Percentiles rank a stretch among this genome's conserved stretches.
phyloP scores from a whole-genome alignment of 208 protist genomes.

The Acanthamoeba polyphaga region DNA sequence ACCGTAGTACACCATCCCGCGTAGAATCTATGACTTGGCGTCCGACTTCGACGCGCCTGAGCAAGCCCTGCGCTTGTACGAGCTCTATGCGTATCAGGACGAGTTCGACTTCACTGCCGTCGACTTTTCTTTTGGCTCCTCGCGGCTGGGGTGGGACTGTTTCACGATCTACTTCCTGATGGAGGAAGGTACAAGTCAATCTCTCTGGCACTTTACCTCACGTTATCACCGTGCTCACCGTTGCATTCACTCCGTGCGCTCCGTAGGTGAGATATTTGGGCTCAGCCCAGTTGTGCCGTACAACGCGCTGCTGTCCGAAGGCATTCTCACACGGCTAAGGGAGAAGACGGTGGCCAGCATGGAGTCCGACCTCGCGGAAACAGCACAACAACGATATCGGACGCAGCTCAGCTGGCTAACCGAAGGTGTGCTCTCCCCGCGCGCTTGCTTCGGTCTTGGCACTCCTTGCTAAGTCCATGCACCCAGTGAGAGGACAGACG shows the following conservation, averaged over 20 bases:
- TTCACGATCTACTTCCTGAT: slow-evolving; percentile 74
- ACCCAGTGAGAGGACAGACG: slow-evolving; percentile 12
- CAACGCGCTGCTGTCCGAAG: slow-evolving; percentile 24
- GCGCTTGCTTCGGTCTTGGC: not conserved
- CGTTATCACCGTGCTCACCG: not conserved
- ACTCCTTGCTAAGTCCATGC: not conserved
- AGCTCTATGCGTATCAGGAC: not conserved
- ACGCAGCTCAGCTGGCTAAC: slow-evolving; percentile 14
- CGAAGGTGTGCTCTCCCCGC: not conserved
- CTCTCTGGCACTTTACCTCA: not conserved
- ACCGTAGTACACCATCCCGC: not conserved
- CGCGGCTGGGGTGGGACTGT: slow-evolving; percentile 16
- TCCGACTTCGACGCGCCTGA: slow-evolving; percentile 55
- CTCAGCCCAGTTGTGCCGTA: slow-evolving; percentile 55
- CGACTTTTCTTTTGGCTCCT: slow-evolving; percentile 51
- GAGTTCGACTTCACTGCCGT: slow-evolving; percentile 3
- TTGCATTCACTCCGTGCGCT: not conserved
- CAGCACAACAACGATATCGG: slow-evolving; percentile 3
- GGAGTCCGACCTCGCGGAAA: not conserved
- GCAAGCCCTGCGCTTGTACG: slow-evolving; percentile 23
- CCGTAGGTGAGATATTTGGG: slow-evolving; percentile 22
- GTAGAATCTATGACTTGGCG: slow-evolving; percentile 61
- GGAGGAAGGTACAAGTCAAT: not conserved
- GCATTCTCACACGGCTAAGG: slow-evolving; percentile 17
- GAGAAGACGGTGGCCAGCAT: not conserved